Evolutionary conservation across 208 protist genomes (phyloP).

Genomic region (Angomonas desouzai): DNA sequence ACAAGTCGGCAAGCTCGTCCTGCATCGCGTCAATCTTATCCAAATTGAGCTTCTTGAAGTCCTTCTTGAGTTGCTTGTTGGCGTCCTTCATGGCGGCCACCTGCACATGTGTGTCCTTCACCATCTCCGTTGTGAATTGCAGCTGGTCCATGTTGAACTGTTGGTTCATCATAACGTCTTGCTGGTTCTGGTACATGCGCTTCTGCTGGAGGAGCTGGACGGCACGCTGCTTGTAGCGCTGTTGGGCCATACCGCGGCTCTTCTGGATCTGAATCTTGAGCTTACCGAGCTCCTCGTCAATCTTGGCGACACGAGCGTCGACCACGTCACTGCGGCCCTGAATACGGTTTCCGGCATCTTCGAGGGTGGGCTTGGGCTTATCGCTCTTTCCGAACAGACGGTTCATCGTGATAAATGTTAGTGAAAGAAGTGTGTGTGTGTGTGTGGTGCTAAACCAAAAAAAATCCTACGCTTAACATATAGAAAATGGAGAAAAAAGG

Average conservation of each 20-base stretch:
- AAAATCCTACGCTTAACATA: no score
- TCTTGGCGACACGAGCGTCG: slow-evolving; percentile 75
- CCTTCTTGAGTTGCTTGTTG: slow-evolving; percentile 78
- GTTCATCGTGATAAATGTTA: slow-evolving; percentile 55
- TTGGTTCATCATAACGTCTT: slow-evolving; percentile 87
- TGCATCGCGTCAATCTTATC: slow-evolving; percentile 84
- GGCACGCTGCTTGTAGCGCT: slow-evolving; percentile 89
- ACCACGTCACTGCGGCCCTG: slow-evolving; percentile 63
- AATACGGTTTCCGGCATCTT: slow-evolving; percentile 78
- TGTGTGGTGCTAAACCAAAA: neutral
- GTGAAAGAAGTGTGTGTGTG: slow-evolving; percentile 8
- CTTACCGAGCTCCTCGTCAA: slow-evolving; percentile 87
- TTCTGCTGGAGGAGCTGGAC: slow-evolving; percentile 91
- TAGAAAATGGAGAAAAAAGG: neutral
- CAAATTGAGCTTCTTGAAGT: slow-evolving; percentile 84
- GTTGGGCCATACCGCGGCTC: slow-evolving; percentile 58
- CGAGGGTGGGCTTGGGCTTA: slow-evolving; percentile 79
- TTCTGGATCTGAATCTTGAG: slow-evolving; percentile 78
- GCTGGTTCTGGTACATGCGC: slow-evolving; percentile 90
- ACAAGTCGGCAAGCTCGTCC: slow-evolving; percentile 88
- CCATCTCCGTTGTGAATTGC: slow-evolving; percentile 84
- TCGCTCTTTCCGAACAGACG: slow-evolving; percentile 84
- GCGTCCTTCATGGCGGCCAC: slow-evolving; percentile 88
- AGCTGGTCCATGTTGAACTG: slow-evolving; percentile 94
- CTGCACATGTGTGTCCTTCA: slow-evolving; percentile 91